phyloP scores from a whole-genome alignment of 441 rosid genomes.

The Adansonia madagascariensis region DNA sequence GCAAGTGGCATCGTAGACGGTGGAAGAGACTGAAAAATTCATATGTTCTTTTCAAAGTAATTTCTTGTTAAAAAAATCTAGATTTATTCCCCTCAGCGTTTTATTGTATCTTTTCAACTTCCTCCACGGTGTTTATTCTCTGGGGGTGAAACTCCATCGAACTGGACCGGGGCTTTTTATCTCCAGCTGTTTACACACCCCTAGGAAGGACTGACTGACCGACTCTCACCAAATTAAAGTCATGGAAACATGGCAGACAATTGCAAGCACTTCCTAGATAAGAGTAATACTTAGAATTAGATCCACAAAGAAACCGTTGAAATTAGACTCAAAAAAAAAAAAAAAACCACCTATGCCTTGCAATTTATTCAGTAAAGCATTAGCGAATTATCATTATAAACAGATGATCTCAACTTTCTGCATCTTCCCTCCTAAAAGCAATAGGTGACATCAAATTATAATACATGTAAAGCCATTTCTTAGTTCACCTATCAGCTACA shows the following conservation, averaged over 20 bases:
- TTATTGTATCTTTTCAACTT: too few relatives aligned
- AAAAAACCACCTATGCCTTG: neutral
- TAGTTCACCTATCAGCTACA: slow-evolving; percentile 2
- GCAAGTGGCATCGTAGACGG: neutral
- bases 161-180: too few relatives aligned
- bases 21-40: neutral
- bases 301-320: neutral
- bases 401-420: neutral
- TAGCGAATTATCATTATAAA: neutral
- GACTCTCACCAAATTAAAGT: too few relatives aligned
- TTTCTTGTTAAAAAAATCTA: too few relatives aligned
- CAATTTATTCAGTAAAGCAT: neutral
- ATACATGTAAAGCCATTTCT: neutral
- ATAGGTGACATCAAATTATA: neutral
- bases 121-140: too few relatives aligned
- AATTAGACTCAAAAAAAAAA: neutral
- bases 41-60: neutral
- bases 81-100: too few relatives aligned
- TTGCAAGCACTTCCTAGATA: too few relatives aligned
- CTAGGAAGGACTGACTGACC: too few relatives aligned
- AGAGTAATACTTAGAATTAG: too few relatives aligned
- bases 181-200: too few relatives aligned
- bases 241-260: too few relatives aligned
- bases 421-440: neutral
- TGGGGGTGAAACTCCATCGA: too few relatives aligned